Evolutionary conservation across 2,329 filamentous ascomycete species (phyloP).

Genomic region (Trichoderma sp.): DNA sequence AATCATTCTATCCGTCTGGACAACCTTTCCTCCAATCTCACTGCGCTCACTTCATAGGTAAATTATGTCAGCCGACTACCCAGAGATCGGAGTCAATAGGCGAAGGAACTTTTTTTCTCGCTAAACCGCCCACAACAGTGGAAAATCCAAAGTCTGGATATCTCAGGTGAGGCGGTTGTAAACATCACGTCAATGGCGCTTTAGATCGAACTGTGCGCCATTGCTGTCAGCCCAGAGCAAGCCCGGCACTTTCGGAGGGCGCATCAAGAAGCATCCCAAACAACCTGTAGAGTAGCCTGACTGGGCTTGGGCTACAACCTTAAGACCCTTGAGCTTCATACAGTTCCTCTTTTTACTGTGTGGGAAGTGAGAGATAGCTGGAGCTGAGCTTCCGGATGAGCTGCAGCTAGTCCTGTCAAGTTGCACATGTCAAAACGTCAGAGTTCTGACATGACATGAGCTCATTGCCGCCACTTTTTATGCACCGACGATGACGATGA

Average conservation of each 20-base stretch:
- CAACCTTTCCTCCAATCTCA: background rate
- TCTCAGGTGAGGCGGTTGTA: background rate
- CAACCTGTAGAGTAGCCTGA: background rate
- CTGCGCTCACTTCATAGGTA: background rate
- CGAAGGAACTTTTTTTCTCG: background rate
- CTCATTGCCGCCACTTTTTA: background rate
- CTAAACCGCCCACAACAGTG: background rate
- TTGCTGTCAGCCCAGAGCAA: slow-evolving; percentile 1
- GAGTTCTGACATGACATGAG: background rate
- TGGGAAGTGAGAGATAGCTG: background rate
- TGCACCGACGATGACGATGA: background rate
- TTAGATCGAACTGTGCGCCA: background rate
- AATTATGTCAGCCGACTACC: background rate
- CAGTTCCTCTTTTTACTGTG: background rate
- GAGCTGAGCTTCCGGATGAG: background rate
- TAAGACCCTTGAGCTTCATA: background rate
- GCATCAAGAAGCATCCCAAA: background rate
- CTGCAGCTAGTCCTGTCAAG: background rate
- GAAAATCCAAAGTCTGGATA: background rate
- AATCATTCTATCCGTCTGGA: background rate
- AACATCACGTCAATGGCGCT: slow-evolving; percentile 19
- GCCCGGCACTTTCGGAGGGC: slow-evolving; percentile 7
- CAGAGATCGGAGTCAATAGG: background rate
- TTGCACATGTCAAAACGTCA: background rate
- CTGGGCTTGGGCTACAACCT: background rate